Conservation (phyloP, 345 rosid genomes). For the Mangifera indica region DNA sequence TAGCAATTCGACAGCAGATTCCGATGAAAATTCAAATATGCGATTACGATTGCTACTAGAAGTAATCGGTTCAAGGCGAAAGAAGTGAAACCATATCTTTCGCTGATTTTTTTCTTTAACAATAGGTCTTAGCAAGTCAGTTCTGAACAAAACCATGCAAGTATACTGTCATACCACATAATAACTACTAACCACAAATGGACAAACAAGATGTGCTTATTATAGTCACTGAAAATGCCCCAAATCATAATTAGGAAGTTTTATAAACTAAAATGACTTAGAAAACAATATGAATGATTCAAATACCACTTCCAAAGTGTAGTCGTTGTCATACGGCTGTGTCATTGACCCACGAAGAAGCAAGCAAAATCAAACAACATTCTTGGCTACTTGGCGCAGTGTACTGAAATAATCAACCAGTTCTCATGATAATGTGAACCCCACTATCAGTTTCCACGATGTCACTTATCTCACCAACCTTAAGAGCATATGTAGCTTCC, state of each 20-base stretch:
- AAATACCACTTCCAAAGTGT: not conserved
- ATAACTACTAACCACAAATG: not conserved
- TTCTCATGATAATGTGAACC: slow-evolving; percentile 85
- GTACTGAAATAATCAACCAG: slow-evolving; percentile 40
- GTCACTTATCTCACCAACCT: slow-evolving; percentile 87
- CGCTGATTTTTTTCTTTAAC: not conserved
- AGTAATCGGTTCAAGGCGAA: too few relatives aligned
- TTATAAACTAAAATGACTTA: not conserved
- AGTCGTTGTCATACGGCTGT: not conserved
- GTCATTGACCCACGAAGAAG: not conserved
- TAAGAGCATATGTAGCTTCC: slow-evolving; percentile 71
- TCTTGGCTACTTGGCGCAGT: not conserved
- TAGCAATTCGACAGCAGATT: too few relatives aligned
- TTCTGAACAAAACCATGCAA: not conserved
- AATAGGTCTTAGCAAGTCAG: not conserved
- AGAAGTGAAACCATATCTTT: too few relatives aligned
- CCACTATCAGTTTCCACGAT: slow-evolving; percentile 94
- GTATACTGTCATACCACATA: not conserved
- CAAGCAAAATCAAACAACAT: slow-evolving; percentile 14
- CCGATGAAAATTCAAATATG: too few relatives aligned
- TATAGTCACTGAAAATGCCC: not conserved
- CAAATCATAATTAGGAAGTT: slow-evolving; percentile 15
- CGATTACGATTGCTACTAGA: too few relatives aligned
- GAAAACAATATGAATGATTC: not conserved
- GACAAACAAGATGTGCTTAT: slow-evolving; percentile 7